phyloP scores from a whole-genome alignment of 1,284 basidiomycete species.

The Heliocybe sulcata region DNA sequence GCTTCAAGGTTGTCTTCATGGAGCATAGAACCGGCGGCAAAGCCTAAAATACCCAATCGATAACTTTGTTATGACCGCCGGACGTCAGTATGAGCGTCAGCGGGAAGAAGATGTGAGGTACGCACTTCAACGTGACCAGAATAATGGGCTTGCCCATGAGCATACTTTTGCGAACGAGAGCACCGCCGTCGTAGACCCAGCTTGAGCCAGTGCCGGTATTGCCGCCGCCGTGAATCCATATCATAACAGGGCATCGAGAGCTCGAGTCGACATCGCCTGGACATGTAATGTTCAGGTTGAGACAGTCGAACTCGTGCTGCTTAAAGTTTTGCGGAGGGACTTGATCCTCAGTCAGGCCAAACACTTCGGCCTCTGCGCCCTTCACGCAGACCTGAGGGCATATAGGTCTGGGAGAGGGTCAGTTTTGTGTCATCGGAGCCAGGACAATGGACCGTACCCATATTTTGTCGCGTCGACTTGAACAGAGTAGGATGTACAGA shows the following conservation, averaged over 20 bases:
- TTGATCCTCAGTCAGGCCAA: constrained; percentile 48
- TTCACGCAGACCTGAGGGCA: constrained; percentile 56
- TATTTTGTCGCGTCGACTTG: constrained; percentile 53
- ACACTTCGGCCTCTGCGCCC: constrained; percentile 50
- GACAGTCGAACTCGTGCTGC: constrained; percentile 68
- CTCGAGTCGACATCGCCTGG: constrained; percentile 44
- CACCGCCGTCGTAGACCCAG: constrained; percentile 69
- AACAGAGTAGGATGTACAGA: constrained; percentile 47
- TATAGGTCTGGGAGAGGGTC: constrained; percentile 45
- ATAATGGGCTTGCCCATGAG: constrained; percentile 55
- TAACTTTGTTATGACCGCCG: constrained; percentile 38
- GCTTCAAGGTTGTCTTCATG: constrained; percentile 55
- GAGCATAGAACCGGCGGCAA: constrained; percentile 55
- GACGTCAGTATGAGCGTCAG: constrained; percentile 12
- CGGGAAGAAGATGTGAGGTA: constrained; percentile 11
- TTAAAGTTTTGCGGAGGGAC: constrained; percentile 46
- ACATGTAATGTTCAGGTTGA: constrained; percentile 71
- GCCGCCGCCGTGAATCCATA: constrained; percentile 73
- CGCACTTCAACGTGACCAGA: constrained; percentile 70
- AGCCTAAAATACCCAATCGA: constrained; percentile 69
- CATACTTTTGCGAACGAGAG: constrained; percentile 60
- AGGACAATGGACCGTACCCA: constrained; percentile 44
- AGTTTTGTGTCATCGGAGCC: constrained; percentile 9
- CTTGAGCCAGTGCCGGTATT: constrained; percentile 65
- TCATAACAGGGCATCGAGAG: constrained; percentile 62